These are phyloP conservation scores for Gossypium trilobum DNA, from an alignment of 441 rosid species.

Conservation along the genomic window DNA sequence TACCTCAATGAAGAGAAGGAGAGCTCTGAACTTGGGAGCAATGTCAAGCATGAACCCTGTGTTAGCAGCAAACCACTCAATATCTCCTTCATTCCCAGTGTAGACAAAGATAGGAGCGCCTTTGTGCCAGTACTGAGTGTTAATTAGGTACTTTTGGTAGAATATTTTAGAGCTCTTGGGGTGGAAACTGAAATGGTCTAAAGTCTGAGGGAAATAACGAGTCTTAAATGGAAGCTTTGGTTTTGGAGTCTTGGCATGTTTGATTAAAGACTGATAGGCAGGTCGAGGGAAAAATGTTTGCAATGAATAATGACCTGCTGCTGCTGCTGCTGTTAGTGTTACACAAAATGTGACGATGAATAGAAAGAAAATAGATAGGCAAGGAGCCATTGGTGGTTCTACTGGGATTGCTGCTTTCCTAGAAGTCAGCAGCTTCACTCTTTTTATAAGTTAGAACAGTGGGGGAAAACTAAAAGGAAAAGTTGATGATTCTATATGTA, in stretches of 20 bases:
- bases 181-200: slow-evolving; percentile 59
- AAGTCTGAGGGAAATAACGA: slow-evolving; percentile 54
- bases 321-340: slow-evolving; percentile 10
- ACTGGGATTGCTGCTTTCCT: not conserved
- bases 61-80: slow-evolving; percentile 76
- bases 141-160: slow-evolving; percentile 61
- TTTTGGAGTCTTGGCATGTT: slow-evolving; percentile 24
- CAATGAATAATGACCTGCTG: slow-evolving; percentile 7
- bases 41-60: slow-evolving; percentile 68
- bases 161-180: slow-evolving; percentile 46
- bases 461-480: not conserved
- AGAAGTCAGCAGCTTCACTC: not conserved
- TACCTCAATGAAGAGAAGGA: slow-evolving; percentile 70
- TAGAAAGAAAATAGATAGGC: slow-evolving; percentile 19
- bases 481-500: not conserved
- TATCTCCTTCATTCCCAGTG: slow-evolving; percentile 74
- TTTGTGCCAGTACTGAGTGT: slow-evolving; percentile 38
- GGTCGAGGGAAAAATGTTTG: slow-evolving; percentile 32
- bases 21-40: slow-evolving; percentile 70
- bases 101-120: slow-evolving; percentile 66
- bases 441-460: slow-evolving; percentile 7
- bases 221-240: slow-evolving; percentile 34
- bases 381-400: slow-evolving; percentile 22
- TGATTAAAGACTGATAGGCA: slow-evolving; percentile 28
- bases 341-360: slow-evolving; percentile 12